phyloP scores from a whole-genome alignment of 495 filamentous ascomycete genomes.

The Penicillium robsamsonii region DNA sequence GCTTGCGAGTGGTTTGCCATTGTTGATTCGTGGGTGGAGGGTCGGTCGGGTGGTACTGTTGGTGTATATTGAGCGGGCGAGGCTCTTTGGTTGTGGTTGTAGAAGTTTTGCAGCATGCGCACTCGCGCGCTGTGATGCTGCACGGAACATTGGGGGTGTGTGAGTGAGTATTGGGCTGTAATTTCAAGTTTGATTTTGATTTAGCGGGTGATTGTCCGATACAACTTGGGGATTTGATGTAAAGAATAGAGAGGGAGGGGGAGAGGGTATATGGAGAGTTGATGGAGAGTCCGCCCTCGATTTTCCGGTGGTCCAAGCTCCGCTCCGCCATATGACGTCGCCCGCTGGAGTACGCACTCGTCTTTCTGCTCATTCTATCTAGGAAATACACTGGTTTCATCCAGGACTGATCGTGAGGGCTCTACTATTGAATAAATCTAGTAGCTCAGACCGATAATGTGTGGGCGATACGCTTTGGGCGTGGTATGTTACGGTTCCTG shows the following conservation, averaged over 20 bases:
- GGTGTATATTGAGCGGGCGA: slow-evolving; percentile 28
- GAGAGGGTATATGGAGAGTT: slow-evolving; percentile 1
- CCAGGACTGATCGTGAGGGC: neutral
- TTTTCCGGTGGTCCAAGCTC: slow-evolving; percentile 31
- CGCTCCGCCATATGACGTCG: slow-evolving; percentile 36
- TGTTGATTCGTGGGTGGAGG: slow-evolving; percentile 12
- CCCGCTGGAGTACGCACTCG: slow-evolving; percentile 1
- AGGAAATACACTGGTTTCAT: neutral
- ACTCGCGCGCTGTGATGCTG: slow-evolving; percentile 37
- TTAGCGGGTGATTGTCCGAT: neutral
- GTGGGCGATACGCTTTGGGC: slow-evolving; percentile 78
- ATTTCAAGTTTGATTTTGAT: neutral
- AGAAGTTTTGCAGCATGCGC: slow-evolving; percentile 18
- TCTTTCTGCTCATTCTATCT: neutral
- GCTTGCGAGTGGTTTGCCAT: slow-evolving; percentile 7
- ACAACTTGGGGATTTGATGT: slow-evolving; percentile 1
- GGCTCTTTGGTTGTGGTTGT: slow-evolving; percentile 20
- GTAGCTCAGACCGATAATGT: slow-evolving; percentile 55
- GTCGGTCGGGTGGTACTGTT: slow-evolving; percentile 19
- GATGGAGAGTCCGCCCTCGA: slow-evolving; percentile 16
- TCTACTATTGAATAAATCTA: neutral
- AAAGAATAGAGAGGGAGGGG: slow-evolving; percentile 4
- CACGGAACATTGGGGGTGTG: slow-evolving; percentile 32
- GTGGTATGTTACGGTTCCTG: slow-evolving; percentile 54
- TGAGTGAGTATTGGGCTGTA: neutral